Conservation (phyloP, 1,284 basidiomycete genomes). For the Phellopilus nigrolimitatus region DNA sequence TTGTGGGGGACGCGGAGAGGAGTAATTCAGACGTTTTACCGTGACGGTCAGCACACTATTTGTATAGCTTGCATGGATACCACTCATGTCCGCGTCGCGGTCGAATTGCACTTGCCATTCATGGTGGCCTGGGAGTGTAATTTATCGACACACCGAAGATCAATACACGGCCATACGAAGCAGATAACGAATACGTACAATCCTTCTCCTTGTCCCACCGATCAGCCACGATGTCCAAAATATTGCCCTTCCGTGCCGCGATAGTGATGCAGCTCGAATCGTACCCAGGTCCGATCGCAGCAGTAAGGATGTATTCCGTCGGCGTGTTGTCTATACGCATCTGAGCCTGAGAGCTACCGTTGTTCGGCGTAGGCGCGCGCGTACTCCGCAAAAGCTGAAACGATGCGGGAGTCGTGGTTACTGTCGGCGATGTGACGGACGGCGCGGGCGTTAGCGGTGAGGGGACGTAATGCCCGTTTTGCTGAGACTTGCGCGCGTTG, state of each 20-base stretch:
- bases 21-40: conserved; percentile 22
- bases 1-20: conserved; percentile 14
- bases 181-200: conserved; percentile 22
- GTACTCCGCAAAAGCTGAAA: conserved; percentile 16
- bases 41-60: conserved; percentile 26
- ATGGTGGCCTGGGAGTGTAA: conserved; percentile 24
- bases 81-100: conserved; percentile 28
- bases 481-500: background rate
- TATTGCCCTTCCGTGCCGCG: conserved; percentile 26
- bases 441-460: conserved; percentile 2
- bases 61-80: conserved; percentile 25
- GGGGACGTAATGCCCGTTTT: background rate
- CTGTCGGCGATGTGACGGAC: background rate
- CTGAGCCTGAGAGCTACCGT: conserved; percentile 19
- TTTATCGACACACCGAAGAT: background rate
- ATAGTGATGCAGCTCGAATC: conserved; percentile 28
- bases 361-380: conserved; percentile 4
- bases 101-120: conserved; percentile 29
- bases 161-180: background rate
- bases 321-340: conserved; percentile 26
- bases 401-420: conserved; percentile 1
- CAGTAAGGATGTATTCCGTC: conserved; percentile 24
- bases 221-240: conserved; percentile 27
- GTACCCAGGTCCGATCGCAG: conserved; percentile 27
- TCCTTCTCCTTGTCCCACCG: conserved; percentile 28